A percentile compares a stretch with the other conserved stretches of the same genome.
Evolutionary conservation across 2,329 filamentous ascomycete genomes (phyloP).

Genomic region (Fusarium dlaminii): DNA sequence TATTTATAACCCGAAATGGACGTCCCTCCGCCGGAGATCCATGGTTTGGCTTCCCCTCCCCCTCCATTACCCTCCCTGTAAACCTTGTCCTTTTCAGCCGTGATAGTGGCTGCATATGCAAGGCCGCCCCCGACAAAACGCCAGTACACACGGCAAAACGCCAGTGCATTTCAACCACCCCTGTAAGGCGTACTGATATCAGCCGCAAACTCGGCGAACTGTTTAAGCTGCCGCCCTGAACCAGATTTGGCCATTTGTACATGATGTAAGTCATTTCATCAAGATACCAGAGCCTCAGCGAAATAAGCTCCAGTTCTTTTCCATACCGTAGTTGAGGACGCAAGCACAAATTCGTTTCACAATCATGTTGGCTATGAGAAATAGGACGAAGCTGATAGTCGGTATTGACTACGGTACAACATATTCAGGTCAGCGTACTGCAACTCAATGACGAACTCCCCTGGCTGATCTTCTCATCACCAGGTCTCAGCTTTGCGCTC

Average conservation of each 20-base stretch:
- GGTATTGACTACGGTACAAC: neutral
- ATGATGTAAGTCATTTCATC: neutral
- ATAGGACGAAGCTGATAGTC: neutral
- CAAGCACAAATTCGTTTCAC: accelerated
- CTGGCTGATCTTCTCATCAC: accelerated
- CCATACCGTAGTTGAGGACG: accelerated
- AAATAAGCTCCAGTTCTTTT: neutral
- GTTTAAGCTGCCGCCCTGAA: neutral
- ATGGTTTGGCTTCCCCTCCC: neutral
- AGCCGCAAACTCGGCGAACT: neutral
- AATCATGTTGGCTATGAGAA: neutral
- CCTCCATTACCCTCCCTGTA: neutral
- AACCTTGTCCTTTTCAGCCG: neutral
- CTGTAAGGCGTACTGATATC: neutral
- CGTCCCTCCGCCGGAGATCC: accelerated
- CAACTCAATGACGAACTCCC: accelerated
- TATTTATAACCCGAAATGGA: neutral
- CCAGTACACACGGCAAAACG: neutral
- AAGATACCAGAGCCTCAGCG: accelerated
- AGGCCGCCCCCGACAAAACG: neutral
- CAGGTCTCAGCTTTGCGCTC: neutral
- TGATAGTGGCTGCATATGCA: neutral
- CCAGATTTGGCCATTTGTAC: neutral
- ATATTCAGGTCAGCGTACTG: neutral
- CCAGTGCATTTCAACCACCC: neutral